Base-by-base conservation (phyloP, 352 stramenopile species). In the Globisporangium alternatum region DNA sequence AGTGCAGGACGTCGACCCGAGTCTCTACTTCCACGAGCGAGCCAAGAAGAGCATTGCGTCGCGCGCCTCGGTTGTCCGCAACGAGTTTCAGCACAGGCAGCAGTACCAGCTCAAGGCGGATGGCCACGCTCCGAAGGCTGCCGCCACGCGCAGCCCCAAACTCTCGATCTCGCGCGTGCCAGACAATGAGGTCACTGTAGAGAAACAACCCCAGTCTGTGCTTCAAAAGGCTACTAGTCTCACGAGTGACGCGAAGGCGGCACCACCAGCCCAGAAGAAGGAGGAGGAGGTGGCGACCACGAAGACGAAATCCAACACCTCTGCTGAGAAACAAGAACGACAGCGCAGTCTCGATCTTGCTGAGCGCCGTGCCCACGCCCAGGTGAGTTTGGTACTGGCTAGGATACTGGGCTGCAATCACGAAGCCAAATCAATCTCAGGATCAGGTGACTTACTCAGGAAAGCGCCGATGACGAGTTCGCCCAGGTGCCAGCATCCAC, bases 381-480 rank as follows among this genome's bases (percentile, higher is more conserved):
- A 47, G 41, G 41, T 47, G 13, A 47, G 10, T 25, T 28, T 54
- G 13, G 35, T 12, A 15, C 35, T 41, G 25, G 2, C 25, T 28
- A 28, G 25, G 25, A 28, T 28, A 2, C 25, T 2, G 25, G 25
- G 25, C 25, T 28, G 25, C 25, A 28, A 28, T 28, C 25, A 28
- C 25, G 25, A 28, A 28, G 25, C 25, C 25, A 28, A 28, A 28
- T 28, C 25, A 28, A 28, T 28, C 25, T 28, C 25, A 28, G 25
- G 25, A 28, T 28, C 25, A 2, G 25, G 28, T 44, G 22, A 21
- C 9, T 25, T 28, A 2, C 4, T 22, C 31, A 68, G 63, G 63
- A 60, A 22, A 31, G 10, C 19, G 62, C 71, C 3, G 64, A 69
- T 25, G 75, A 82, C 45, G 72, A 83, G 22, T 80, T 83, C 43